Base-by-base conservation (phyloP, 2,329 filamentous ascomycete genomes). In the Sporothrix dimorphospora region DNA sequence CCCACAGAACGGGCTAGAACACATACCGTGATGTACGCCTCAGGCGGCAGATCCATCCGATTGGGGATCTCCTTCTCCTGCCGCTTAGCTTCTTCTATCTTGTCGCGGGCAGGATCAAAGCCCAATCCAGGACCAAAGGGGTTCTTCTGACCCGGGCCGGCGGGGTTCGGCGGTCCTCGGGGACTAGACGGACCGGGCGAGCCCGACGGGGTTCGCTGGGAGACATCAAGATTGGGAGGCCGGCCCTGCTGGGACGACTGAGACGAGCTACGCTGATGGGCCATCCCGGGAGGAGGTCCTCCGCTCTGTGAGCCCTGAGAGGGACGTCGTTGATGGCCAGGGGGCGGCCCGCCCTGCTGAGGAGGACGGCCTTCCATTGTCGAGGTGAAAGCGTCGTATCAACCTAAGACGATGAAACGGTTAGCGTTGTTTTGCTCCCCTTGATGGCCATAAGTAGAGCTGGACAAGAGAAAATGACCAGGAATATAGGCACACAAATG, bases 41-140 rank as follows among this genome's bases (percentile, higher is more conserved):
- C 88, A 0, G 87, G 81, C 0, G 88, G 88, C 0, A 90, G 77
- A 70, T 91, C 89, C 74, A 90, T 81, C 6, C 88, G 86, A 5
- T 73, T 83, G 83, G 73, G 74, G 24, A 76, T 80, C 8, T 80
- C 77, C 11, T 76, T 78, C 16, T 66, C 67, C 47, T 69, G 63
- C 34, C 73, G 66, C 71, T 72, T 75, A 2, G 68, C 71, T 40
- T 76, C 72, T 7, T 70, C 66, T 1, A 78, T 53, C 16, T 67
- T 74, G n/a, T 76, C 74, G 4, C 78, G 78, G 7, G 82, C 84
- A 2, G 85, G 85, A 73, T 87, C 85, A 34, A 78, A 83, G 0
- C 85, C 85, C 34, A 84, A 74, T 16, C 77, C 66, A 1, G 73
- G 47, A 4, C 73, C 72, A 63, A 75, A 78, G 1, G 69, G 24